These are phyloP conservation scores for Hemileia vastatrix DNA, from an alignment of 1,284 basidiomycete genomes.

Conservation along the genomic window DNA sequence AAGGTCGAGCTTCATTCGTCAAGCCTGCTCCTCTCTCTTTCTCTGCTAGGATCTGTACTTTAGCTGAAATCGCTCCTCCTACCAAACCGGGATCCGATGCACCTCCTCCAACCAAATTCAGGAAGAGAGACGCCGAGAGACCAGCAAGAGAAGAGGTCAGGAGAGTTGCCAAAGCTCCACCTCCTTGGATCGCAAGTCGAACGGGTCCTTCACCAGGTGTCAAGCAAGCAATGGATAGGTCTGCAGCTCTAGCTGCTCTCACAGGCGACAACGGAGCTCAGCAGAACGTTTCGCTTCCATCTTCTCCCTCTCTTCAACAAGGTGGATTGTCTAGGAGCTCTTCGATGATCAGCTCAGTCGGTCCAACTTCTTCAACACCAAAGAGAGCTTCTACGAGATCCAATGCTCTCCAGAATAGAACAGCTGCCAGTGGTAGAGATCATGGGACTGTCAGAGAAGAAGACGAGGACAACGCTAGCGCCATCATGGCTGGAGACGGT, in stretches of 20 bases:
- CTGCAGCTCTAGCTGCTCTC: background rate
- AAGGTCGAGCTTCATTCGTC: background rate
- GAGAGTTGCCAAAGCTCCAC: constrained; percentile 13
- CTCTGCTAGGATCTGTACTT: constrained; percentile 26
- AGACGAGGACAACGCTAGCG: constrained; percentile 10
- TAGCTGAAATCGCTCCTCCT: constrained; percentile 27
- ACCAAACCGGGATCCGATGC: constrained; percentile 23
- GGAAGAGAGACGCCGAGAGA: constrained; percentile 19
- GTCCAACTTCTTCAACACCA: background rate
- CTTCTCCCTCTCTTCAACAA: background rate
- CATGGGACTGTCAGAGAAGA: background rate
- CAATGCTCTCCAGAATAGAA: background rate
- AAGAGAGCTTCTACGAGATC: constrained; percentile 10
- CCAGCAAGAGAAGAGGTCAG: background rate
- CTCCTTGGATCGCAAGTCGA: constrained; percentile 29
- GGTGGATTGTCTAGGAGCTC: background rate
- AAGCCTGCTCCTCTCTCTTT: constrained; percentile 18
- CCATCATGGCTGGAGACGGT: constrained; percentile 7
- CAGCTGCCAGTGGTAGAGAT: background rate
- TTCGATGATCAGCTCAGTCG: background rate
- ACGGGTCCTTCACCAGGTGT: background rate
- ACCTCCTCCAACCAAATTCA: constrained; percentile 18
- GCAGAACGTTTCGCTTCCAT: background rate
- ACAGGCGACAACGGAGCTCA: background rate
- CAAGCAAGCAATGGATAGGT: background rate